Evolutionary conservation across 169 alveolate genomes (phyloP).

Genomic region (Miamiensis avidus): DNA sequence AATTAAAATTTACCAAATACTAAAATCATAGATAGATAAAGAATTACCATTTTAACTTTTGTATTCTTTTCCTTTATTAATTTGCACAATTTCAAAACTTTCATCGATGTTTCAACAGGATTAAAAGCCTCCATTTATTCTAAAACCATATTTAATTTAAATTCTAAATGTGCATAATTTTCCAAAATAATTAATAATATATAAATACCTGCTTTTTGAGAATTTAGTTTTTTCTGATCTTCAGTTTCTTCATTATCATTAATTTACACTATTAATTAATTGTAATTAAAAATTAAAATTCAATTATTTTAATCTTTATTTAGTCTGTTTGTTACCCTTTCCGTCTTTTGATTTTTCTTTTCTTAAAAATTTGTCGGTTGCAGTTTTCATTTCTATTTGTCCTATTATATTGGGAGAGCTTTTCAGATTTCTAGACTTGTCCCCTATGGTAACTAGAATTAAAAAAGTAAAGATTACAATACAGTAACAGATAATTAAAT

Average conservation of each 20-base stretch:
- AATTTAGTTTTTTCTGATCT: slow-evolving; percentile 6
- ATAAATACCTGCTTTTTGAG: slow-evolving; percentile 1
- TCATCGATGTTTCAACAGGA: slow-evolving; percentile 47
- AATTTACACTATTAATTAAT: slow-evolving; percentile 3
- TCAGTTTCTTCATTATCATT: slow-evolving; percentile 18
- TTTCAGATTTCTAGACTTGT: background rate
- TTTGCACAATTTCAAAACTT: slow-evolving; percentile 24
- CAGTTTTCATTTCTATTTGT: background rate
- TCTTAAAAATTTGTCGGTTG: background rate
- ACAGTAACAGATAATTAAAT: slow-evolving; percentile 1
- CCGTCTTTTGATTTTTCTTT: slow-evolving; percentile 9
- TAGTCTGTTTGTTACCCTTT: background rate
- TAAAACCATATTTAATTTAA: too few species aligned
- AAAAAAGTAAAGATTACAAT: background rate
- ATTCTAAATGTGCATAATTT: too few species aligned
- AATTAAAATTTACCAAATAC: background rate
- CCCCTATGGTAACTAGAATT: slow-evolving; percentile 1
- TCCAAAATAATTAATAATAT: background rate
- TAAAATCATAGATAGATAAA: too few species aligned
- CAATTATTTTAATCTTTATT: background rate
- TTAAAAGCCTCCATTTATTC: slow-evolving; percentile 46
- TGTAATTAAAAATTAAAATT: background rate
- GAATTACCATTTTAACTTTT: slow-evolving; percentile 10
- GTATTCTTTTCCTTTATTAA: slow-evolving; percentile 36
- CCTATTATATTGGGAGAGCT: background rate